phyloP scores from a whole-genome alignment of 495 filamentous ascomycete genomes.

The Extremus antarcticus region DNA sequence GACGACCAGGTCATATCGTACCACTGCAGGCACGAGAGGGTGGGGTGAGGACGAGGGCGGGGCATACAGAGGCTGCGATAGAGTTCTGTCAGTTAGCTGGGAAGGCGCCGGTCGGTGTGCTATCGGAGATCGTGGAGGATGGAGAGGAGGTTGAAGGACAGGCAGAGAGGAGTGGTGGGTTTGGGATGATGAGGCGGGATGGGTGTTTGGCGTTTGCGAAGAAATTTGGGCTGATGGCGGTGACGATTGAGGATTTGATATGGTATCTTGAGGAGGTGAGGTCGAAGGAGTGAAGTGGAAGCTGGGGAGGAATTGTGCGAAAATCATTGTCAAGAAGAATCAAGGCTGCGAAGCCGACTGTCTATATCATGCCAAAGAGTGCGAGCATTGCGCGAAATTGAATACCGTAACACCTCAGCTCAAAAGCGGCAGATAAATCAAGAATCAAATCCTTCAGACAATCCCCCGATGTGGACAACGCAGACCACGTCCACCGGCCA shows the following conservation, averaged over 20 bases:
- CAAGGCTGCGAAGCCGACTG: no score
- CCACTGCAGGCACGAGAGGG: conserved; percentile 71
- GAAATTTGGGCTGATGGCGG: conserved; percentile 81
- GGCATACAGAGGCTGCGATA: conserved; percentile 82
- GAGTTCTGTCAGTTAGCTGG: conserved; percentile 33
- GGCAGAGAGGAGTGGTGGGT: conserved; percentile 44
- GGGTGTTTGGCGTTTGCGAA: conserved; percentile 79
- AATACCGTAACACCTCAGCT: background rate
- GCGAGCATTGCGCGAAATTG: background rate
- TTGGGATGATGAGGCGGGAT: conserved; percentile 89
- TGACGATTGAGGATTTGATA: conserved; percentile 88
- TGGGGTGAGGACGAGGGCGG: conserved; percentile 64
- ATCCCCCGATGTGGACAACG: no score
- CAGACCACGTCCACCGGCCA: no score
- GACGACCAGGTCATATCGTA: conserved; percentile 83
- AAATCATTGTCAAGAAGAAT: no score
- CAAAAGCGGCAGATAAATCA: no score
- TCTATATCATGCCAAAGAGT: background rate
- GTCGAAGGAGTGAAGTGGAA: conserved; percentile 26
- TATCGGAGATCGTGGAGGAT: conserved; percentile 48
- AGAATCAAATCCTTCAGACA: no score
- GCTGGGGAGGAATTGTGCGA: conserved; percentile 14
- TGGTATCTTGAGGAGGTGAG: conserved; percentile 54
- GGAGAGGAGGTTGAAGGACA: conserved; percentile 38
- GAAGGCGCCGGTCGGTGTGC: conserved; percentile 56